Conservation (phyloP, 2,329 filamentous ascomycete genomes). For the Zarea fungicola region DNA sequence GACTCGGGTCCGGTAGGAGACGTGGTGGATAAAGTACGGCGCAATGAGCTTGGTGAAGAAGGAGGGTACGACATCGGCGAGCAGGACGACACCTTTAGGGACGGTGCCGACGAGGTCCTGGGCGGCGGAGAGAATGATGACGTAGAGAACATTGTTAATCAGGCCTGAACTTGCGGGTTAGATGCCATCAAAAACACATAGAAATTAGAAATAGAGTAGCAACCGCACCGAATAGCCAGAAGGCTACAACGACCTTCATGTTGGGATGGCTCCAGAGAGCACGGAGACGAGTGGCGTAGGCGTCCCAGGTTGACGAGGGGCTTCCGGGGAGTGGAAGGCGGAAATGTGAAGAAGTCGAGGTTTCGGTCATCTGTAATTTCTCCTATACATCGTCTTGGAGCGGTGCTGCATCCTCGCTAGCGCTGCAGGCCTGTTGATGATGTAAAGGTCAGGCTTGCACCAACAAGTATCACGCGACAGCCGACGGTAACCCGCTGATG, state of each 20-base stretch:
- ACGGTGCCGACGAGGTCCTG: conserved; percentile 91
- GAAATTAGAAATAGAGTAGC: neutral
- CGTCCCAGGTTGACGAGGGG: conserved; percentile 64
- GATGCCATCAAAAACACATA: no score
- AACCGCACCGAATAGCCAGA: conserved; percentile 83
- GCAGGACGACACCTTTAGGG: conserved; percentile 87
- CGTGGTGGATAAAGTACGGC: conserved; percentile 86
- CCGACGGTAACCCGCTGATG: neutral
- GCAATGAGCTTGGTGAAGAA: conserved; percentile 84
- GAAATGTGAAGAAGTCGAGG: neutral
- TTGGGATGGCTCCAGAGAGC: conserved; percentile 63
- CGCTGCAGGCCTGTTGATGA: neutral
- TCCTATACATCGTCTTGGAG: neutral
- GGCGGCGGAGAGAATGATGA: conserved; percentile 91
- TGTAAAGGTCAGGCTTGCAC: neutral
- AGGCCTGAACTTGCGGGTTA: conserved; percentile 26
- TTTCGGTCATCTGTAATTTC: conserved; percentile 1
- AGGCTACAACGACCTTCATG: conserved; percentile 68
- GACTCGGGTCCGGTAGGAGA: conserved; percentile 75
- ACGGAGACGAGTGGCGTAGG: conserved; percentile 61
- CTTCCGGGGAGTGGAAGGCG: conserved; percentile 52
- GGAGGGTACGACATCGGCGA: conserved; percentile 86
- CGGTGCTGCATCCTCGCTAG: conserved; percentile 4
- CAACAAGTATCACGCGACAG: conserved; percentile 5
- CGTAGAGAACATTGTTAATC: conserved; percentile 97